These are phyloP conservation scores for Cystobasidiopsis lactophilus DNA, from an alignment of 768 basidiomycete species.

Conservation along the genomic window DNA sequence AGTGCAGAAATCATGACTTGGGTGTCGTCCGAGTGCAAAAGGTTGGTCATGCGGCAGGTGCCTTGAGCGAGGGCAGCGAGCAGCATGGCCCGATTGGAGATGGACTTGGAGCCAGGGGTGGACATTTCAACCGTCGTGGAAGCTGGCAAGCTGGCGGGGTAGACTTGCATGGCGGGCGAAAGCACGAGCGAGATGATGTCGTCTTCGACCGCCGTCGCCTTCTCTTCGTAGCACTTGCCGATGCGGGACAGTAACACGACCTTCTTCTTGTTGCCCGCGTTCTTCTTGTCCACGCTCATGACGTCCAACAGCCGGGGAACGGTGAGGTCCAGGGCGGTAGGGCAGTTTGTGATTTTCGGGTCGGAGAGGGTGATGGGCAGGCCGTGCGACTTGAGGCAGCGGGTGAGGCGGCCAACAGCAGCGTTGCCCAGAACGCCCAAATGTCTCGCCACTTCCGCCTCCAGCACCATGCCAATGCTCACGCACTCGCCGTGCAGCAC, in stretches of 20 bases:
- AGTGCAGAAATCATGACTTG: conserved; percentile 98
- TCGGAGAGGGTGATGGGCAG: conserved; percentile 65
- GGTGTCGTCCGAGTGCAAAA: conserved; percentile 92
- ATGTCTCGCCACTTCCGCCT: conserved; percentile 76
- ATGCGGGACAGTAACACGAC: conserved; percentile 76
- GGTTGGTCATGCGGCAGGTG: conserved; percentile 64
- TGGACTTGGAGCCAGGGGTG: conserved; percentile 88
- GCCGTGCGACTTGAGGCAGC: conserved; percentile 74
- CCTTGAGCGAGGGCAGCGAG: conserved; percentile 79
- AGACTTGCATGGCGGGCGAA: conserved; percentile 52
- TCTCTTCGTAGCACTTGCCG: conserved; percentile 74
- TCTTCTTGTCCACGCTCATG: conserved; percentile 85
- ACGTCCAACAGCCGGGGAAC: conserved; percentile 69
- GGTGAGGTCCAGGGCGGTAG: conserved; percentile 43
- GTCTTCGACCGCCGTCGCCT: conserved; percentile 69
- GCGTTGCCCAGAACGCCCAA: conserved; percentile 77
- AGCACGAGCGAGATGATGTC: conserved; percentile 59
- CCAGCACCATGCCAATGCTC: conserved; percentile 84
- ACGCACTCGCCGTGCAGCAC: conserved; percentile 95
- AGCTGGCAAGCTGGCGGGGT: conserved; percentile 33
- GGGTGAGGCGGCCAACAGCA: conserved; percentile 65
- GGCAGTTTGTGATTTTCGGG: conserved; percentile 48
- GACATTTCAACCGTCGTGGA: conserved; percentile 41
- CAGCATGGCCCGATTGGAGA: conserved; percentile 82
- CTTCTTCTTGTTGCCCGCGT: conserved; percentile 76